phyloP scores from a whole-genome alignment of 1,139 yeast genomes.

The Candida labiduridarum region DNA sequence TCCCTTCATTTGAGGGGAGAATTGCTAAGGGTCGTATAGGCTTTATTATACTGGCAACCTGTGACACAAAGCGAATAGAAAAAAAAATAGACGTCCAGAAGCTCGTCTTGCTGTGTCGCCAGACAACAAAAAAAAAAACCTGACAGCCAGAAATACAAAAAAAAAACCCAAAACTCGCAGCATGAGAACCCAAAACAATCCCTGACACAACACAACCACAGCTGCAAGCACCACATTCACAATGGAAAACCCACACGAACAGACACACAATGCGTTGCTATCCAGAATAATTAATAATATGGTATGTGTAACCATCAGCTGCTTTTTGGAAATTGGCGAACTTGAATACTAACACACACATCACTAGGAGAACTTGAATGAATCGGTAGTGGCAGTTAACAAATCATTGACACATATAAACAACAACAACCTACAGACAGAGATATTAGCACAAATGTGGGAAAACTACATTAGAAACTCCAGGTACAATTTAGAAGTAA shows the following conservation, averaged over 20 bases:
- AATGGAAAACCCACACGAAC: constrained; percentile 92
- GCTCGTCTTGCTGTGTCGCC: too few relatives aligned
- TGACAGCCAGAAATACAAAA: too few relatives aligned
- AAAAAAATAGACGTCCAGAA: too few relatives aligned
- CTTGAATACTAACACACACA: background rate
- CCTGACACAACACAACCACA: background rate
- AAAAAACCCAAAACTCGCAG: too few relatives aligned
- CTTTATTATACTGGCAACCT: too few relatives aligned
- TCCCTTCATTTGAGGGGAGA: too few relatives aligned
- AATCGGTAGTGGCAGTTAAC: constrained; percentile 68
- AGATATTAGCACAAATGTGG: constrained; percentile 80
- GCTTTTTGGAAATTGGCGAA: background rate
- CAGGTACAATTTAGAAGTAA: constrained; percentile 71
- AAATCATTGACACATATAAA: constrained; percentile 62
- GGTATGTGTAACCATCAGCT: constrained; percentile 41
- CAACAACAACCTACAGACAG: constrained; percentile 69
- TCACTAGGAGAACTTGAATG: constrained; percentile 64
- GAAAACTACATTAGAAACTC: constrained; percentile 74
- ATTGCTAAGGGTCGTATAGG: too few relatives aligned
- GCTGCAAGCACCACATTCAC: background rate
- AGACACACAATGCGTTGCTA: constrained; percentile 76
- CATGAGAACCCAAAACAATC: background rate
- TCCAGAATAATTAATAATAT: constrained; percentile 77
- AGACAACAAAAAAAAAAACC: too few relatives aligned
- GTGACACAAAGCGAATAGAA: too few relatives aligned